These are phyloP conservation scores for Hydnum rufescens DNA, from an alignment of 768 basidiomycete species.

Conservation along the genomic window DNA sequence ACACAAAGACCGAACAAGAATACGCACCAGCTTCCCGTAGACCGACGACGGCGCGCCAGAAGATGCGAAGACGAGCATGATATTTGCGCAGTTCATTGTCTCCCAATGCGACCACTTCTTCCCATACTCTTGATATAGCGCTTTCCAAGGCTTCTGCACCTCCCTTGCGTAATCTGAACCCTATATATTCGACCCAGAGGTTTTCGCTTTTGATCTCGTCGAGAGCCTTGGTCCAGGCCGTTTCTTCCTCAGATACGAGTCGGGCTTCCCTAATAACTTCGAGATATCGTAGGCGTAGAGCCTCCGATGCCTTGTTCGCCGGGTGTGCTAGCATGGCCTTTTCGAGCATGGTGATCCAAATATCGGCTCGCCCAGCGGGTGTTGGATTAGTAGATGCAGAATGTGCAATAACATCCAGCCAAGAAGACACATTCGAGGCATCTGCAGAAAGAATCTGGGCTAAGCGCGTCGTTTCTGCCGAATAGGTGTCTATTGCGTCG, in stretches of 20 bases:
- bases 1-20: conserved; percentile 6
- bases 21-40: conserved; percentile 47
- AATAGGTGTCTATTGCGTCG: background rate
- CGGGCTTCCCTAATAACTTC: conserved; percentile 56
- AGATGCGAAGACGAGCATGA: conserved; percentile 28
- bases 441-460: background rate
- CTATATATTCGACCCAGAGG: conserved; percentile 64
- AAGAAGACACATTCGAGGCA: conserved; percentile 21
- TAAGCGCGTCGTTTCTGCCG: background rate
- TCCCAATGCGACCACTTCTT: background rate
- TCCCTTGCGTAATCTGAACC: conserved; percentile 42
- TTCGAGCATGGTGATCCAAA: conserved; percentile 42
- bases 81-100: background rate
- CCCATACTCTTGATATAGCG: conserved; percentile 1
- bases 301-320: conserved; percentile 28
- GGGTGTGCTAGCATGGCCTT: conserved; percentile 42
- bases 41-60: conserved; percentile 50
- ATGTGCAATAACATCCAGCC: conserved; percentile 44
- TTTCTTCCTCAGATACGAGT: conserved; percentile 30
- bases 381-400: conserved; percentile 46
- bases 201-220: conserved; percentile 24
- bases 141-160: conserved; percentile 23
- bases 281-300: conserved; percentile 42
- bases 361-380: conserved; percentile 44
- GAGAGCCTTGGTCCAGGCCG: conserved; percentile 55